Evolutionary conservation across 2,329 filamentous ascomycete genomes (phyloP).

Genomic region (Thelonectria blattea): DNA sequence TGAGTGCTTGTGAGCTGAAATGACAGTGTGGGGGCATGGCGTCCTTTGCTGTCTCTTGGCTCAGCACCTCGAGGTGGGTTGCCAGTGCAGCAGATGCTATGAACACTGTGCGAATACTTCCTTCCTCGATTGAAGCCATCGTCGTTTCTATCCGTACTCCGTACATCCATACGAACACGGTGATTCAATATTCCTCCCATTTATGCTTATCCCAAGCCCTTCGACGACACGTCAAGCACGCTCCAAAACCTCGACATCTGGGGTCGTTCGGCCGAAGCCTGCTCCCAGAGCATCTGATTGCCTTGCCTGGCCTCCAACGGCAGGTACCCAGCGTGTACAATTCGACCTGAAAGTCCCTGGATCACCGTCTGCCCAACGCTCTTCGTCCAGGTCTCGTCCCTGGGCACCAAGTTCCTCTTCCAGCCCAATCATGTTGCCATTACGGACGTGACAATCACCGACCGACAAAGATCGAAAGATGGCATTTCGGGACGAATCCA

Average conservation of each 20-base stretch:
- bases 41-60: slow-evolving; percentile 27
- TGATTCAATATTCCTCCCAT: no score
- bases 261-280: slow-evolving; percentile 28
- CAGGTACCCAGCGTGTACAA: neutral
- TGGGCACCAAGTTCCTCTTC: slow-evolving; percentile 20
- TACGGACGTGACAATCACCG: neutral
- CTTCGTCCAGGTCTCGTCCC: slow-evolving; percentile 20
- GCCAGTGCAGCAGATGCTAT: slow-evolving; percentile 33
- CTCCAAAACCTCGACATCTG: slow-evolving; percentile 13
- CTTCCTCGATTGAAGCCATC: no score
- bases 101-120: slow-evolving; percentile 36
- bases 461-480: neutral
- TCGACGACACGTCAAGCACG: slow-evolving; percentile 1
- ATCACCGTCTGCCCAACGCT: neutral
- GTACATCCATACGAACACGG: no score
- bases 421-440: slow-evolving; percentile 19
- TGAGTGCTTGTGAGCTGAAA: slow-evolving; percentile 27
- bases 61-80: slow-evolving; percentile 30
- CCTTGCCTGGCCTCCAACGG: slow-evolving; percentile 17
- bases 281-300: slow-evolving; percentile 1
- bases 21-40: slow-evolving; percentile 38
- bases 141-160: no score
- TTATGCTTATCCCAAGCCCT: neutral
- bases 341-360: neutral
- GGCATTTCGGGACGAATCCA: neutral